Evolutionary conservation across 2,329 filamentous ascomycete genomes (phyloP).

Genomic region (Pyrenophora seminiperda): DNA sequence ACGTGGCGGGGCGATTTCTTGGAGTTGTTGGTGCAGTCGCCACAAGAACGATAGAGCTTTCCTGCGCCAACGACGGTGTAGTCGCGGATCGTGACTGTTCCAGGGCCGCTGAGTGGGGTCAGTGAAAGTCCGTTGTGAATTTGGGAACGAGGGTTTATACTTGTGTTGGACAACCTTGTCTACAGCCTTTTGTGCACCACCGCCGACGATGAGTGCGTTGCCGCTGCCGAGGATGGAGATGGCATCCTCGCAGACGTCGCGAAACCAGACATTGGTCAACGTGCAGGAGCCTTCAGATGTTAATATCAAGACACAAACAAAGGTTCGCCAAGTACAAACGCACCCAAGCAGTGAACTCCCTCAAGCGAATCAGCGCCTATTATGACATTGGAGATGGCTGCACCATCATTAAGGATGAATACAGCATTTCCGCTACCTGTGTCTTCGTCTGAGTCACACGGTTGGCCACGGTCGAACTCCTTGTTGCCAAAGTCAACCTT

Average conservation of each 20-base stretch:
- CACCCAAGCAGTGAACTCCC: conserved; percentile 58
- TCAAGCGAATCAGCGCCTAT: conserved; percentile 58
- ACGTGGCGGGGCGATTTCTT: conserved; percentile 50
- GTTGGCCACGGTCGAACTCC: conserved; percentile 30
- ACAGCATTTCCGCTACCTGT: conserved; percentile 49
- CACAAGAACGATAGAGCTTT: conserved; percentile 58
- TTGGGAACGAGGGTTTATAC: conserved; percentile 23
- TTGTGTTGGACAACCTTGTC: conserved; percentile 49
- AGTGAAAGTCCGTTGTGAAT: background rate
- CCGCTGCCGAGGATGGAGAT: conserved; percentile 36
- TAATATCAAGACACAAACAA: background rate
- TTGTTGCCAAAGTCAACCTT: conserved; percentile 26
- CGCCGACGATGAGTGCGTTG: conserved; percentile 44
- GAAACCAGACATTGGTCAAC: conserved; percentile 42
- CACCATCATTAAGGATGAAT: conserved; percentile 58
- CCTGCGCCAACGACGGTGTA: conserved; percentile 54
- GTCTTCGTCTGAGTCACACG: conserved; percentile 30
- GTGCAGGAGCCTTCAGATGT: conserved; percentile 52
- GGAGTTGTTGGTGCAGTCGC: conserved; percentile 51
- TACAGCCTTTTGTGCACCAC: conserved; percentile 39
- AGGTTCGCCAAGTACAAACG: conserved; percentile 24
- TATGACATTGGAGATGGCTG: conserved; percentile 59
- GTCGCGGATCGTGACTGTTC: conserved; percentile 14
- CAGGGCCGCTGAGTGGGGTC: background rate
- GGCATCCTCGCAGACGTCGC: conserved; percentile 43